A percentile compares a stretch with the other conserved stretches of the same genome.
Conservation (phyloP, 106 monocot species). For the Narthecium ossifragum region DNA sequence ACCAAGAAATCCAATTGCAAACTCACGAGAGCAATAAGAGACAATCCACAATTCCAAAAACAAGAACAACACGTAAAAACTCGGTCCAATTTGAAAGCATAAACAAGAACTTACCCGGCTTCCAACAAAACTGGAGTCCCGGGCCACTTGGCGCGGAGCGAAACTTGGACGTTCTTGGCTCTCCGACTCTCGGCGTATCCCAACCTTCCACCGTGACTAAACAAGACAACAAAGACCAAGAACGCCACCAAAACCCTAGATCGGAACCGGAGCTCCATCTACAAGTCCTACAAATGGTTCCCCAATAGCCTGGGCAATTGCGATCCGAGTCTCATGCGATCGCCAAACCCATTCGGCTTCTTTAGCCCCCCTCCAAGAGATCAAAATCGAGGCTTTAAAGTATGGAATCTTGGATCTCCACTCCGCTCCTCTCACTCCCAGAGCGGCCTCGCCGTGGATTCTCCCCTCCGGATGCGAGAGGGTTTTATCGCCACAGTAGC, state of each 20-base stretch:
- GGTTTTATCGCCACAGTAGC: too few species aligned
- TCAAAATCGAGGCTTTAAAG: neutral
- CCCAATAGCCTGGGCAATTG: neutral
- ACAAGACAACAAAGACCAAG: conserved; percentile 9
- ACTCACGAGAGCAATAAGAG: neutral
- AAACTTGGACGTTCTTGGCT: conserved; percentile 63
- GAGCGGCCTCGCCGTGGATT: conserved; percentile 10
- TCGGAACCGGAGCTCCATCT: conserved; percentile 19
- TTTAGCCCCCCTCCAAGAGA: too few species aligned
- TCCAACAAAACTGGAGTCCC: conserved; percentile 60
- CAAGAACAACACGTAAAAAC: neutral
- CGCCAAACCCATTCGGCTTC: neutral
- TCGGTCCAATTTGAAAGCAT: neutral
- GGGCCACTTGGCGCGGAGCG: conserved; percentile 54
- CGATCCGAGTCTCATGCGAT: neutral
- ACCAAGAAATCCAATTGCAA: neutral
- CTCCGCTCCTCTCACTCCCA: neutral
- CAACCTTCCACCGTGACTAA: conserved; percentile 1
- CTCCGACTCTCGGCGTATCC: conserved; percentile 3
- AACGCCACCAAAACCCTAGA: conserved; percentile 16
- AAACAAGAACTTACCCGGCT: conserved; percentile 32
- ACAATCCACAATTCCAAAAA: too few species aligned
- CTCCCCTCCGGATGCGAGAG: too few species aligned
- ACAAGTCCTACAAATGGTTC: neutral
- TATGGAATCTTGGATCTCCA: neutral